These are phyloP conservation scores for Colletotrichum aenigma DNA, from an alignment of 2,329 filamentous ascomycete species.

Conservation along the genomic window DNA sequence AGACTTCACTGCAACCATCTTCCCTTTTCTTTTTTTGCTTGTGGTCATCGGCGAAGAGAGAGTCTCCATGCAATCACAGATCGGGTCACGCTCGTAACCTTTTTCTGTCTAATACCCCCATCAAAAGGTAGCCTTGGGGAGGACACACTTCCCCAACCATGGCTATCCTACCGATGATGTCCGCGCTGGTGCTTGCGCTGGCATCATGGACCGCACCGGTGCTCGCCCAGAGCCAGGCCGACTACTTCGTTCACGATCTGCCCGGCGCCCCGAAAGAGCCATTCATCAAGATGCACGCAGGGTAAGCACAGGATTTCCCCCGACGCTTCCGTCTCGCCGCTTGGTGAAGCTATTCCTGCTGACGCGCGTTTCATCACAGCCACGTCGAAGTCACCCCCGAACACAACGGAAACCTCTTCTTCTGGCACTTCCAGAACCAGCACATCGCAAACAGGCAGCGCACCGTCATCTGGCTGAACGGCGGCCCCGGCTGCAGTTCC, in stretches of 20 bases:
- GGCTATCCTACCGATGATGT: conserved; percentile 23
- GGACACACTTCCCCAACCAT: conserved; percentile 20
- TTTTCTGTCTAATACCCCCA: not conserved
- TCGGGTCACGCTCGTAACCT: not conserved
- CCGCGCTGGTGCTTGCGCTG: conserved; percentile 41
- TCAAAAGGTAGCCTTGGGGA: conserved; percentile 15
- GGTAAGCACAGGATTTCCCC: conserved; percentile 61
- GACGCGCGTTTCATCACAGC: conserved; percentile 49
- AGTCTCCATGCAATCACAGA: conserved; percentile 1
- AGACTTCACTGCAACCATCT: not conserved
- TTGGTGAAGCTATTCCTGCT: conserved; percentile 17
- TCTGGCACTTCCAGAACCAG: conserved; percentile 96
- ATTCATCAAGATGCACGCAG: conserved; percentile 95
- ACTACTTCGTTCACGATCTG: conserved; percentile 87
- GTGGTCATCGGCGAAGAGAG: not conserved
- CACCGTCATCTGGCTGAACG: conserved; percentile 96
- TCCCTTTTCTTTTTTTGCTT: not conserved
- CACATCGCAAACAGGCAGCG: conserved; percentile 92
- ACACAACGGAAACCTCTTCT: conserved; percentile 93
- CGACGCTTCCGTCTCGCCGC: not conserved
- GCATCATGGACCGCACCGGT: conserved; percentile 42
- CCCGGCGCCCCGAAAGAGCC: conserved; percentile 81
- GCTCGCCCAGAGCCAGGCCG: conserved; percentile 53
- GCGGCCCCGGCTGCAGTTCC: conserved; percentile 94
- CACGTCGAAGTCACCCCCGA: conserved; percentile 90